Base-by-base conservation (phyloP, 805 yeast species). In the Ogataea paraovalis region DNA sequence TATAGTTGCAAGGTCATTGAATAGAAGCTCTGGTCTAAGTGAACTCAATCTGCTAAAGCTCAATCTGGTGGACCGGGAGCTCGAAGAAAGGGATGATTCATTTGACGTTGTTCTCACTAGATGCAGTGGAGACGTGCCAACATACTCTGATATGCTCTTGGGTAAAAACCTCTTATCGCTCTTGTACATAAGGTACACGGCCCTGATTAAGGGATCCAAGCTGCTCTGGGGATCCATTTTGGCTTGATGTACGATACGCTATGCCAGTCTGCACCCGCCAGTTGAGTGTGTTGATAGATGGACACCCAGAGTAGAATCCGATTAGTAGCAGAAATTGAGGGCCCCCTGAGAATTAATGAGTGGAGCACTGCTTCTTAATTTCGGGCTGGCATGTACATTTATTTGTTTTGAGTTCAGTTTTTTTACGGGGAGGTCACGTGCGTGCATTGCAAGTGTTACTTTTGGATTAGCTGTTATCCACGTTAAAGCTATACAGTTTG, bases 141-240 rank as follows among this genome's bases (percentile, higher is more conserved):
- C 51, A 12, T 48, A 42, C 25, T 53, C 55, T 4, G 54, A 50
- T 4, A 55, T 42, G 18, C 41, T 36, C 13, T 43, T 52, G 22
- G 54, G 52, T 23, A 42, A 33, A 28, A 45, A 53, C 16, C 46
- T 49, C 3, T 44, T 33, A 21, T 55, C 57, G 9, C 48, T 51
- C 33, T 42, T 50, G 39, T 55, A 54, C 55, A 49, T 48, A 18
- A 55, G 28, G 28, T 51, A 53, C 9, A 56, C 57, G 10, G 52
- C 58, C 43, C 53, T 56, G 37, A 55, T 46, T 10, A 55, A 41
- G 18, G 55, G 51, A 25, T 54, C 60, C 9, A 55, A 19, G 10
- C 30, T 39, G 13, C 21, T 14, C 13, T 39, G 30, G 13, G 28
- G 20, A 23, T 37, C 40, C 25, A 37, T 20, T 19, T 7, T 4